Evolutionary conservation across 192 early-diverging fungal genomes (phyloP), one percentile per base, ranked within the genome.

Genomic region (Powellomyces hirtus): DNA sequence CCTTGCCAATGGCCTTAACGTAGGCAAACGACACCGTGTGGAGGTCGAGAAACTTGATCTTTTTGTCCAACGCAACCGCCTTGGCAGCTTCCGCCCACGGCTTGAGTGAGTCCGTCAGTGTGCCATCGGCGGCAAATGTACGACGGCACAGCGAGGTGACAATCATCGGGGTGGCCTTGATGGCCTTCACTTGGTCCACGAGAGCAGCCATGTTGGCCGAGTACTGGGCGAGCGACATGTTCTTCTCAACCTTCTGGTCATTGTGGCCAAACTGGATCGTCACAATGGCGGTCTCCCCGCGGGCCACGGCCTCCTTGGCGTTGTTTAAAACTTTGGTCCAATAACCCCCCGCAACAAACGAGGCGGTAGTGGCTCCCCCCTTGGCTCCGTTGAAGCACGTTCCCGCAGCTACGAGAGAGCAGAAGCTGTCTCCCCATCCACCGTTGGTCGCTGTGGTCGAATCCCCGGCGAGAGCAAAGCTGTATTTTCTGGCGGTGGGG

Each of bases 241-340:
- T n/a, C n/a, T n/a, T n/a, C n/a, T n/a, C n/a, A 10, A 22, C 16
- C 24, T 53, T 53, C 51, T 53, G 51, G 59, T 60, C 59, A 33
- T 60, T 60, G 24, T 60, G 59, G 10, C 59, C 59, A 24, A 60
- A 27, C 34, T 60, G 34, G 59, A 60, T 60, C 11, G 38, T 38
- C 10, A 60, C 59, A 38, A 7, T 38, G 10, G 51, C 11, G 11
- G 51, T 24, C 7, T 16, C 8, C 7, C 26, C 26, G 10, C 8
- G 13, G 8, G 16, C 8, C 7, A 53, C 24, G 26, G 8, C 13
- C 11, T 10, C 8, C 24, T 53, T 53, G 51, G 24, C 51, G 8
- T 53, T 8, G 51, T 8, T 53, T 7, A 53, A 24, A 24, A 24
- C 51, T 53, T 26, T 53, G 13, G 13, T 24, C 11, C 8, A 24